phyloP scores from a whole-genome alignment of 495 filamentous ascomycete genomes.

The Cudoniella acicularis region DNA sequence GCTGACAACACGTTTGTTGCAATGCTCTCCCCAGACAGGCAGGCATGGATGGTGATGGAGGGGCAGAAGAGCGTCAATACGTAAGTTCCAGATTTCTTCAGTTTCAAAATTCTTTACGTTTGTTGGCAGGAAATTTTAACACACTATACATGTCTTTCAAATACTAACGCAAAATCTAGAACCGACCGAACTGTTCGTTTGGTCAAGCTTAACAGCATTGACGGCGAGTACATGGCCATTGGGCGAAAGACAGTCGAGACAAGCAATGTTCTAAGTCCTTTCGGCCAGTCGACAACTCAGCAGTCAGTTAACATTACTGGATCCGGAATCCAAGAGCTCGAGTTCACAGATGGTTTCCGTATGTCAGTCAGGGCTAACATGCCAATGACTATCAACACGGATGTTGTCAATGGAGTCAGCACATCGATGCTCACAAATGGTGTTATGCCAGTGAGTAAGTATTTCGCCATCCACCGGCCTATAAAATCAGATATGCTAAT shows the following conservation, averaged over 20 bases:
- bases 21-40: conserved; percentile 24
- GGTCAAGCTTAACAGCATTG: conserved; percentile 23
- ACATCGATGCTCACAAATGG: conserved; percentile 18
- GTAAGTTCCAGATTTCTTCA: conserved; percentile 1
- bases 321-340: conserved; percentile 27
- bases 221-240: conserved; percentile 28
- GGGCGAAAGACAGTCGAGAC: conserved; percentile 28
- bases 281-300: conserved; percentile 10
- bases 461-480: neutral
- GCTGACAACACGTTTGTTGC: conserved; percentile 27
- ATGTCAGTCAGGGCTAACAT: conserved; percentile 22
- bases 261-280: conserved; percentile 18
- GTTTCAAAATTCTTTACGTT: neutral
- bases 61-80: conserved; percentile 23
- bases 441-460: conserved; percentile 21
- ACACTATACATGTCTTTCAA: neutral
- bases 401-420: conserved; percentile 25
- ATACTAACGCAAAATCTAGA: neutral
- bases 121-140: too few species aligned
- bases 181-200: conserved; percentile 27
- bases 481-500: neutral
- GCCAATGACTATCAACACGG: conserved; percentile 24
- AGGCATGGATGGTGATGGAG: conserved; percentile 27
- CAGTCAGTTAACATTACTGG: conserved; percentile 21
- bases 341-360: conserved; percentile 28